A percentile compares a stretch with the other conserved stretches of the same genome.
phyloP scores from a whole-genome alignment of 2,329 filamentous ascomycete species.

The Ascochyta rabiei region DNA sequence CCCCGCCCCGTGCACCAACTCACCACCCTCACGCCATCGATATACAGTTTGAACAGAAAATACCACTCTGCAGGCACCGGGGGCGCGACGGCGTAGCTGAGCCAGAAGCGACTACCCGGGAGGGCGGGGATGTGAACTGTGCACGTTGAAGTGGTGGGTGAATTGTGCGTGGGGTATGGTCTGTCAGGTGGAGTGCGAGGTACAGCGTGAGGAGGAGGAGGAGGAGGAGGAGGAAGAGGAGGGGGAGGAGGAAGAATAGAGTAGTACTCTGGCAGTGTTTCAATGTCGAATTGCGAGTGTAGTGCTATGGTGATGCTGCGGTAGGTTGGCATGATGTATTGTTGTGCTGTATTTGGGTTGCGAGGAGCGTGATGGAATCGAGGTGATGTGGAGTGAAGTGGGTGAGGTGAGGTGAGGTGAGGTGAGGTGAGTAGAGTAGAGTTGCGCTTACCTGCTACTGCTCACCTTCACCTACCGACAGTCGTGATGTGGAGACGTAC shows the following conservation, averaged over 20 bases:
- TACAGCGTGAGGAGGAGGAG: too few species aligned
- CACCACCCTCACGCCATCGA: slow-evolving; percentile 48
- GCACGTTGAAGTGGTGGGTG: slow-evolving; percentile 37
- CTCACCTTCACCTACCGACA: too few species aligned
- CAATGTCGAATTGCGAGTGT: slow-evolving; percentile 51
- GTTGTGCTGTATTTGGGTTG: too few species aligned
- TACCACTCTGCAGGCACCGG: slow-evolving; percentile 39
- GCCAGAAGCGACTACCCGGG: slow-evolving; percentile 52
- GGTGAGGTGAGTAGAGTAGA: too few species aligned
- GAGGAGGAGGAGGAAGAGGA: slow-evolving; percentile 18
- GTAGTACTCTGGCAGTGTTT: slow-evolving; percentile 47
- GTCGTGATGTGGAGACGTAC: too few species aligned
- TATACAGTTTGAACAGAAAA: slow-evolving; percentile 56
- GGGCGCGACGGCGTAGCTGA: slow-evolving; percentile 46
- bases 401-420: too few species aligned
- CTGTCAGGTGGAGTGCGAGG: too few species aligned
- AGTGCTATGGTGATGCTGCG: slow-evolving; percentile 50
- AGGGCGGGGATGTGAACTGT: slow-evolving; percentile 45
- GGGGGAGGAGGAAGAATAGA: slow-evolving; percentile 22
- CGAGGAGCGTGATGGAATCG: too few species aligned
- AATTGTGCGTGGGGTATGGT: slow-evolving; percentile 1
- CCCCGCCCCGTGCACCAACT: slow-evolving; percentile 54
- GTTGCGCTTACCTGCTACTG: too few species aligned
- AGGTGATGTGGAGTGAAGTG: too few species aligned
- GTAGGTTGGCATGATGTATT: slow-evolving; percentile 43